phyloP scores from a whole-genome alignment of 345 rosid genomes.

The Passiflora organensis region DNA sequence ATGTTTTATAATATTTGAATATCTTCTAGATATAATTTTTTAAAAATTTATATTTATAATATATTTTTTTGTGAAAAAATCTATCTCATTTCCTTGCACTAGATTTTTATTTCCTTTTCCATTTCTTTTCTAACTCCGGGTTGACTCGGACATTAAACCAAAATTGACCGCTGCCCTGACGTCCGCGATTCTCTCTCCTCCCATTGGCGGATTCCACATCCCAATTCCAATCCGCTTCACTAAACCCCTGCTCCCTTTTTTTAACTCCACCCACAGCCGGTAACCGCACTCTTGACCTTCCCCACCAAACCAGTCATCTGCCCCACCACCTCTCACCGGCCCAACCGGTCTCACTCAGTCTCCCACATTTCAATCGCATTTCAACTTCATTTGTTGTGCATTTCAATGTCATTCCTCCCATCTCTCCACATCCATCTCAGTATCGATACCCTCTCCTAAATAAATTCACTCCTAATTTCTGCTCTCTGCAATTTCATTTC shows the following conservation, averaged over 20 bases:
- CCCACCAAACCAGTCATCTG: constrained; percentile 1
- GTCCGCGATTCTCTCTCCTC: too few relatives aligned
- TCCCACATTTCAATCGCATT: constrained; percentile 29
- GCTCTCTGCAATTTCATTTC: constrained; percentile 6
- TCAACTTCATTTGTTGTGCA: constrained; percentile 24
- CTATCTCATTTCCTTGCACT: too few relatives aligned
- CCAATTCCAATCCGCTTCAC: constrained; percentile 11
- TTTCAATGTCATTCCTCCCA: constrained; percentile 24
- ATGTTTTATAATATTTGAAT: too few relatives aligned
- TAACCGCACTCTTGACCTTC: constrained; percentile 8
- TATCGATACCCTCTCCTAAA: too few relatives aligned
- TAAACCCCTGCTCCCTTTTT: not conserved
- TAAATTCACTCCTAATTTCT: not conserved
- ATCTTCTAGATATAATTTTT: too few relatives aligned
- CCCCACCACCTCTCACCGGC: not conserved
- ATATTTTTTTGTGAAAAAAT: too few relatives aligned
- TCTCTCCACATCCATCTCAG: not conserved
- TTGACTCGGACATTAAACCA: too few relatives aligned
- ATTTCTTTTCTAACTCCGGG: too few relatives aligned
- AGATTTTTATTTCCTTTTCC: too few relatives aligned
- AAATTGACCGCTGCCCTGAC: too few relatives aligned
- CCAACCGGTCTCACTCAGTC: constrained; percentile 5
- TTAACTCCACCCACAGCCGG: not conserved
- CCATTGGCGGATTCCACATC: constrained; percentile 21
- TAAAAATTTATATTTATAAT: too few relatives aligned